Percentiles rank a stretch among this genome's conserved stretches.
These are phyloP conservation scores for Backusella australiensis DNA, from an alignment of 192 early-diverging fungal species.

Conservation along the genomic window DNA sequence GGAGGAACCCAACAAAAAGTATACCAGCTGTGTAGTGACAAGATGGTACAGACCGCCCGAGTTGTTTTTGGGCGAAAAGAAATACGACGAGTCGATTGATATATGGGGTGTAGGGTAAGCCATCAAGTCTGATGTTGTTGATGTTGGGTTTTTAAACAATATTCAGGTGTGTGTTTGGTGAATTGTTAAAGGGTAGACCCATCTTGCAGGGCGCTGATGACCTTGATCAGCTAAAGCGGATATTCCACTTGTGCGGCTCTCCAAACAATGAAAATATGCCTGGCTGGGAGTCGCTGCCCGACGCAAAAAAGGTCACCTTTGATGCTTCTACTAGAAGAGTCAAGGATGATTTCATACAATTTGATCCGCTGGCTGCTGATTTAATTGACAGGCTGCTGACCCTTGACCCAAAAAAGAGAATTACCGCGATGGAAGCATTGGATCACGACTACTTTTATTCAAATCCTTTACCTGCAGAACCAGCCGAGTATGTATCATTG, in stretches of 20 bases:
- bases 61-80: constrained; percentile 80
- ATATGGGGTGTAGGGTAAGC: constrained; percentile 94
- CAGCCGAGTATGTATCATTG: constrained; percentile 49
- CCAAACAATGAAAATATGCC: constrained; percentile 83
- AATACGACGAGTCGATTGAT: constrained; percentile 87
- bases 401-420: constrained; percentile 72
- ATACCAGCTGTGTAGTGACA: constrained; percentile 91
- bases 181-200: constrained; percentile 83
- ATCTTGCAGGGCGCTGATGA: constrained; percentile 85
- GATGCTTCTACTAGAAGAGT: constrained; percentile 54
- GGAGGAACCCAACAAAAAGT: constrained; percentile 59
- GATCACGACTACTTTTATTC: constrained; percentile 82
- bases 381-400: constrained; percentile 77
- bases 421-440: constrained; percentile 73
- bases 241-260: constrained; percentile 90
- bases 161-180: constrained; percentile 90
- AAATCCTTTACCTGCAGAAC: constrained; percentile 67
- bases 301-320: constrained; percentile 48
- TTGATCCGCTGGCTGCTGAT: constrained; percentile 61
- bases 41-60: constrained; percentile 99
- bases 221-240: constrained; percentile 78
- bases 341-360: constrained; percentile 57
- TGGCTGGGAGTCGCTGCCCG: constrained; percentile 62
- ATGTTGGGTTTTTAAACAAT: neutral
- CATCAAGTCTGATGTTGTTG: neutral